Evolutionary conservation across 1,284 basidiomycete species (phyloP), one percentile per base, ranked within the genome.

Genomic region (Pseudozyma thailandica): DNA sequence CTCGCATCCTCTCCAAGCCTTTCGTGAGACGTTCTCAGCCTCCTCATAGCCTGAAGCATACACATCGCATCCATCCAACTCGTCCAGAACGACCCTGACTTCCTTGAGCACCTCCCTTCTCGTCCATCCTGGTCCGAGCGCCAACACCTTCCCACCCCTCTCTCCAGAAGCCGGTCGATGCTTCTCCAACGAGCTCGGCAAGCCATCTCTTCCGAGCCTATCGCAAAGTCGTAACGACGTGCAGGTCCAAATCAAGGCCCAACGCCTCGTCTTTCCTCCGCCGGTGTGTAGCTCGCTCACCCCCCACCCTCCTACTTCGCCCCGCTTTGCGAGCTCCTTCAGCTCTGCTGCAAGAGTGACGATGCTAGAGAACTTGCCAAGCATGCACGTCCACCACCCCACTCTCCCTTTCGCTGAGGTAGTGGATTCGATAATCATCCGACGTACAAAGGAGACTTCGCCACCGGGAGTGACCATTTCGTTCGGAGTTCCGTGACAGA

Each of bases 401-500:
- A 72, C 53, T 6, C 38, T 47, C 7, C 38, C 38, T 21, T 9
- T 26, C 7, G 39, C 68, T 46, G 75, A 83, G 54, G 77, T 90
- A 87, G 26, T 87, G 74, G 91, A 92, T 83, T 97, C 94, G 2
- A 83, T 76, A 0, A 98, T 86, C 88, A 98, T 94, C 42, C 85
- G 85, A 5, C 84, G 80, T 2, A 98, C 90, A 71, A 98, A 98
- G 0, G 82, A 84, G 0, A 86, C 86, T 81, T 98, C 95, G 0
- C 95, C 95, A 3, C 94, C 94, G 0, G 86, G 83, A 0, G 90
- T 91, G 55, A 97, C 88, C 89, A 95, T 92, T 82, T 97, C 94
- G 18, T 89, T 87, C 15, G 88, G 86, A 0, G 91, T 88, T 0
- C 92, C 93, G 0, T 93, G 94, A 20, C 70, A 72, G n/a, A 72